These are phyloP conservation scores for Flaveria sonorensis DNA, from an alignment of 129 eudicot species.

Conservation along the genomic window DNA sequence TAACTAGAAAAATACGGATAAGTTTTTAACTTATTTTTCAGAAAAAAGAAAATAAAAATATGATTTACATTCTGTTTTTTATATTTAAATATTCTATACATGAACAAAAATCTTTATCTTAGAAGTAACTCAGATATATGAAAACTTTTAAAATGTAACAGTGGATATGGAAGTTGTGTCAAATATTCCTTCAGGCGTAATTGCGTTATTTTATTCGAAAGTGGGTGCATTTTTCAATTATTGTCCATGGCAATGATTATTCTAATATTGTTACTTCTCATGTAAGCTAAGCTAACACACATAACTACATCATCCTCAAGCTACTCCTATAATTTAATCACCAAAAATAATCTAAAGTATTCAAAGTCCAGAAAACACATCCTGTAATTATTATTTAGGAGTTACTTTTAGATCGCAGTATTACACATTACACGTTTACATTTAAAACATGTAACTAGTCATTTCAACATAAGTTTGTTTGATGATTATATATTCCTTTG, in stretches of 20 bases:
- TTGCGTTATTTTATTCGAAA: background rate
- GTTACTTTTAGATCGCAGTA: background rate
- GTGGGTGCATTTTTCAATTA: background rate
- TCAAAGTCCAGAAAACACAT: conserved; percentile 15
- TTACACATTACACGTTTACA: background rate
- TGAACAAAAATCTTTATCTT: background rate
- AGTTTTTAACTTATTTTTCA: background rate
- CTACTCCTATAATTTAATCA: conserved; percentile 19
- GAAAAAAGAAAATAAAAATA: background rate
- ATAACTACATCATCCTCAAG: conserved; percentile 10
- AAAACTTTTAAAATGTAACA: background rate
- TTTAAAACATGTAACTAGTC: background rate
- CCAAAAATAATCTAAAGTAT: conserved; percentile 3
- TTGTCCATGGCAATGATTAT: conserved; percentile 18
- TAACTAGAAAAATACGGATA: no score
- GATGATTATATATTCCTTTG: background rate
- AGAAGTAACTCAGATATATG: background rate
- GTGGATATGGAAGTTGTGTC: background rate
- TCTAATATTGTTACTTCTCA: conserved; percentile 22
- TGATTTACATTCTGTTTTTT: background rate
- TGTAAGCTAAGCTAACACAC: conserved; percentile 24
- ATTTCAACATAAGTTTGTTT: background rate
- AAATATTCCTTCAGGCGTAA: background rate
- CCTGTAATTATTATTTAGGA: background rate
- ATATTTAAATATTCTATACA: background rate